These are phyloP conservation scores for Hortaea werneckii DNA, from an alignment of 2,329 filamentous ascomycete species.

Conservation along the genomic window DNA sequence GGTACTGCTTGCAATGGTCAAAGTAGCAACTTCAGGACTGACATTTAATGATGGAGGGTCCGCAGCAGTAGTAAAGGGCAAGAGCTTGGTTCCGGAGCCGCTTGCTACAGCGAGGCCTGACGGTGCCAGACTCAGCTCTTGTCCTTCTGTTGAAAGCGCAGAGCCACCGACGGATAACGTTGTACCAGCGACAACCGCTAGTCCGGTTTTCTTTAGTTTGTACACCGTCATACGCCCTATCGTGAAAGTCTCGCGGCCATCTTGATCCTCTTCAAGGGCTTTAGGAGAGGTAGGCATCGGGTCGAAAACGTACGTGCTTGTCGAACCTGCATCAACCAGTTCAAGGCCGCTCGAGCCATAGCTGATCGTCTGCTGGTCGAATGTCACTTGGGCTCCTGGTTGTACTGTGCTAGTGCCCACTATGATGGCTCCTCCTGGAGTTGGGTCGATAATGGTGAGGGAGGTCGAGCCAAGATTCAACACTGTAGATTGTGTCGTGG, in stretches of 20 bases:
- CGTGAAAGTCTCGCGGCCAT: no score
- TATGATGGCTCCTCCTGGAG: not conserved
- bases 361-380: not conserved
- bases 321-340: not conserved
- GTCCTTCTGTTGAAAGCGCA: not conserved
- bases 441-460: not conserved
- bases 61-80: not conserved
- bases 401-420: not conserved
- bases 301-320: not conserved
- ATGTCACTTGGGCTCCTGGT: not conserved
- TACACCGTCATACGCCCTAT: not conserved
- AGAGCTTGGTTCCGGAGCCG: not conserved
- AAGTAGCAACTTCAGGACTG: not conserved
- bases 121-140: not conserved
- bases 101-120: no score
- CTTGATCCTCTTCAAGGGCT: no score
- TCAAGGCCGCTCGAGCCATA: not conserved
- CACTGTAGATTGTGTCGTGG: not conserved
- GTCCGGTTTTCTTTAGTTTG: not conserved
- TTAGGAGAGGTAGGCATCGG: not conserved
- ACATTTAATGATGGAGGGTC: not conserved
- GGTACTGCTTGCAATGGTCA: not conserved
- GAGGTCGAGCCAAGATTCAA: not conserved
- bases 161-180: not conserved
- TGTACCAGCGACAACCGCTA: not conserved